Percentiles rank a stretch among this genome's conserved stretches.
Evolutionary conservation across 192 early-diverging fungal species (phyloP).

Genomic region (Obelidium mucronatum): DNA sequence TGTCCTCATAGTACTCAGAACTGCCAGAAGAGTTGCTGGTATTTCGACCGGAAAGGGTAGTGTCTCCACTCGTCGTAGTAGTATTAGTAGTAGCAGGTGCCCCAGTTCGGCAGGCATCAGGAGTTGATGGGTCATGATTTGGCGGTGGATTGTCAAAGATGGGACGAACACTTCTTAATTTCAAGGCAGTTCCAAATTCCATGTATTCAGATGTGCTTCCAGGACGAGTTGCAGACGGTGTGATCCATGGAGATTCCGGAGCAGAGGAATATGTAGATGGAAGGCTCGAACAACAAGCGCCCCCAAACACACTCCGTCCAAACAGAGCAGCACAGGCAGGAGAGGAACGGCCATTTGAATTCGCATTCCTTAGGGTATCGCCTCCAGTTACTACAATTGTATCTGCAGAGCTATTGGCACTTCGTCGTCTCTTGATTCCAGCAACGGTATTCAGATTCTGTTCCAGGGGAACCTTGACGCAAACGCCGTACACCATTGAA

Average conservation of each 20-base stretch:
- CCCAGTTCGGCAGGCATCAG: no score
- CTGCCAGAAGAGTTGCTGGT: background rate
- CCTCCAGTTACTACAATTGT: no score
- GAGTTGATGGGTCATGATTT: no score
- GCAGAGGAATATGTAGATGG: no score
- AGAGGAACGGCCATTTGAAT: background rate
- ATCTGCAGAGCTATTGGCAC: background rate
- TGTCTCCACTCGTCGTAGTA: no score
- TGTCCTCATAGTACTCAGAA: background rate
- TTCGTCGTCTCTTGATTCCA: background rate
- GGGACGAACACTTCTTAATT: constrained; percentile 15
- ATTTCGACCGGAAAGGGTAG: background rate
- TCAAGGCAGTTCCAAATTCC: constrained; percentile 27
- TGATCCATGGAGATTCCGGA: constrained; percentile 4
- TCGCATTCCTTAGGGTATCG: background rate
- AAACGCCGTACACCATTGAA: constrained; percentile 31
- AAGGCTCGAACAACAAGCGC: background rate
- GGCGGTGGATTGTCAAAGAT: constrained; percentile 18
- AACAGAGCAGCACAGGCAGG: constrained; percentile 3
- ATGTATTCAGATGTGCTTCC: constrained; percentile 23
- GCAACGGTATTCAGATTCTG: background rate
- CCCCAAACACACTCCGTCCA: constrained; percentile 5
- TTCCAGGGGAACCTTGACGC: background rate
- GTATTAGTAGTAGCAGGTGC: background rate
- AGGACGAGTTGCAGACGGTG: background rate